These are phyloP conservation scores for Poterioochromonas sp. DNA, from an alignment of 352 stramenopile species.

Conservation along the genomic window DNA sequence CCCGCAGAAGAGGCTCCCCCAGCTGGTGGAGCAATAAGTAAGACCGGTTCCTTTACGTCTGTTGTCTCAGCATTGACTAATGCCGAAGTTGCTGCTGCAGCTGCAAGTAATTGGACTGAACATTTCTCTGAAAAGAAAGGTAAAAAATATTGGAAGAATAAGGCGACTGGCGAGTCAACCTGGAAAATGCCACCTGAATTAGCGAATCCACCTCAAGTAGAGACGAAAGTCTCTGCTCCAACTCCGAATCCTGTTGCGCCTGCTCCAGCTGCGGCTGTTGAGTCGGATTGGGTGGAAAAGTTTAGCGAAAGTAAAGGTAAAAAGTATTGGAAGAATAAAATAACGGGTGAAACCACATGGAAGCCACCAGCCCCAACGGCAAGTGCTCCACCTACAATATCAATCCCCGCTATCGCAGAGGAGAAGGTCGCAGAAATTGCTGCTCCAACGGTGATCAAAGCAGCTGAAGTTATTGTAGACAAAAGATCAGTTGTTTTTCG, in stretches of 20 bases:
- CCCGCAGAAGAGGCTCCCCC: background rate
- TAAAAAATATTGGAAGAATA: slow-evolving; percentile 34
- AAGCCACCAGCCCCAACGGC: background rate
- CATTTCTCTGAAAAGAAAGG: slow-evolving; percentile 27
- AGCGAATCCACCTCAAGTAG: background rate
- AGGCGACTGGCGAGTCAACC: slow-evolving; percentile 11
- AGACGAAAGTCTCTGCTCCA: background rate
- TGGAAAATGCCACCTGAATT: background rate
- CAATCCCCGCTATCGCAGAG: no score
- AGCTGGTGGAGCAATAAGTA: background rate
- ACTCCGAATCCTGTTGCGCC: background rate
- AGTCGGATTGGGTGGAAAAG: background rate
- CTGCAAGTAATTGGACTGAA: slow-evolving; percentile 26
- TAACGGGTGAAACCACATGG: slow-evolving; percentile 11
- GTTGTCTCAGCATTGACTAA: no score
- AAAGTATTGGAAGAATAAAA: slow-evolving; percentile 9
- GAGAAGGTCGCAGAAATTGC: background rate
- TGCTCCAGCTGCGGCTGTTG: background rate
- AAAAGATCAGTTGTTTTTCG: no score
- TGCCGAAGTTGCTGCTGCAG: background rate
- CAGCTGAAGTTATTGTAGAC: background rate
- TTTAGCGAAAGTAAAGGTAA: background rate
- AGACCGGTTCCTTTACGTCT: no score
- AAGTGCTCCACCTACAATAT: background rate
- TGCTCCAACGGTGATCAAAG: background rate